phyloP scores from a whole-genome alignment of 2,329 filamentous ascomycete genomes.

The Scytalidium sp. region DNA sequence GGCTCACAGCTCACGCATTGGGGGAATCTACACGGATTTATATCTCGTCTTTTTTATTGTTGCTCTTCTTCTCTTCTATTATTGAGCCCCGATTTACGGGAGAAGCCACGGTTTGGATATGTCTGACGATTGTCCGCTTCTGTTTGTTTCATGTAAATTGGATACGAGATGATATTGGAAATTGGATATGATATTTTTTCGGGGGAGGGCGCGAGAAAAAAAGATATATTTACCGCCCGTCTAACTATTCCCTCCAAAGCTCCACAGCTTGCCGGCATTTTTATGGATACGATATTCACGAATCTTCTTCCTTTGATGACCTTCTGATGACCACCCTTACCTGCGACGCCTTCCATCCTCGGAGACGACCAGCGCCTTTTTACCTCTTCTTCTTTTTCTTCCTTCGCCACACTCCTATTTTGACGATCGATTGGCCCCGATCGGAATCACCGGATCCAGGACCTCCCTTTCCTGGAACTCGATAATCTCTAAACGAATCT shows the following conservation, averaged over 20 bases:
- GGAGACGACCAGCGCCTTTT: too few relatives aligned
- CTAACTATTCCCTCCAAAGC: neutral
- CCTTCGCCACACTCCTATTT: too few relatives aligned
- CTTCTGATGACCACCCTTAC: too few relatives aligned
- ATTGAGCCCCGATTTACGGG: slow-evolving; percentile 31
- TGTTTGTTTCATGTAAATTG: slow-evolving; percentile 24
- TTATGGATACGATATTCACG: neutral
- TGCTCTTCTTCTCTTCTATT: slow-evolving; percentile 13
- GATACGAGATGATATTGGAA: slow-evolving; percentile 26
- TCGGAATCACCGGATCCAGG: too few relatives aligned
- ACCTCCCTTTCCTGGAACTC: too few relatives aligned
- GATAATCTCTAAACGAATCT: too few relatives aligned
- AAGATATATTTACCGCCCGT: neutral
- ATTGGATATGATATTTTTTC: slow-evolving; percentile 6
- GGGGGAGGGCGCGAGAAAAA: slow-evolving; percentile 16
- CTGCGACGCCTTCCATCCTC: too few relatives aligned
- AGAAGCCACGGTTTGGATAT: slow-evolving; percentile 37
- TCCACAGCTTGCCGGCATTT: neutral
- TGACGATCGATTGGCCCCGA: too few relatives aligned
- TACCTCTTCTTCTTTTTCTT: too few relatives aligned
- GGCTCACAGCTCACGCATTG: slow-evolving; percentile 1
- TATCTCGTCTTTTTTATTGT: slow-evolving; percentile 23
- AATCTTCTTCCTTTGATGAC: too few relatives aligned
- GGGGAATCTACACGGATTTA: slow-evolving; percentile 14
- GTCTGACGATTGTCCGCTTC: slow-evolving; percentile 28